phyloP scores from a whole-genome alignment of 1,284 basidiomycete genomes.

The Volvariella surrecta region DNA sequence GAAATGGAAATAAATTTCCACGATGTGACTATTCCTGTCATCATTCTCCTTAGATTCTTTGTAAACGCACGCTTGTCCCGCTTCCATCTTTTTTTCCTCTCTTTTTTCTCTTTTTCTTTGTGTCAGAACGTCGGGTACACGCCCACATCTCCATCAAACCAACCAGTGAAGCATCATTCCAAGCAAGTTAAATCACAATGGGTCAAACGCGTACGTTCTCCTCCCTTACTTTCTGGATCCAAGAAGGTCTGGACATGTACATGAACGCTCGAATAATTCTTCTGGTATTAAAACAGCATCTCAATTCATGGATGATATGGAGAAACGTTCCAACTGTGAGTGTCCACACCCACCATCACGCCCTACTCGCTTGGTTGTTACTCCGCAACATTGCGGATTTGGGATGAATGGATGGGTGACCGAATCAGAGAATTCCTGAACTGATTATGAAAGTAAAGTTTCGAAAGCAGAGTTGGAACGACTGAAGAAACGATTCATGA shows the following conservation, averaged over 20 bases:
- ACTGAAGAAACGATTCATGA: conserved; percentile 98
- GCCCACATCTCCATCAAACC: no score
- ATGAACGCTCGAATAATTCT: not conserved
- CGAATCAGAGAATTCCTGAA: no score
- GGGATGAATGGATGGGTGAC: no score
- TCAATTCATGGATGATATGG: conserved; percentile 92
- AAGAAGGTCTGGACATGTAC: not conserved
- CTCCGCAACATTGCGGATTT: not conserved
- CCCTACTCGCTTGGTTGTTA: not conserved
- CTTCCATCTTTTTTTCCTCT: no score
- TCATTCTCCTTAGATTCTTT: no score
- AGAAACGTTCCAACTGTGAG: conserved; percentile 87
- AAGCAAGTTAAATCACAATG: conserved; percentile 30
- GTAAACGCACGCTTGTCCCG: no score
- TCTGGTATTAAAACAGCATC: conserved; percentile 47
- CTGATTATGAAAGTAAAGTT: conserved; percentile 42
- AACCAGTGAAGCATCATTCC: no score
- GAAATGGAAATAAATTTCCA: no score
- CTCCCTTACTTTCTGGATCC: conserved; percentile 6
- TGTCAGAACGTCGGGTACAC: no score
- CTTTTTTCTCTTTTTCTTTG: no score
- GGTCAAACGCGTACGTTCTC: conserved; percentile 65
- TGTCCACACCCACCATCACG: conserved; percentile 11
- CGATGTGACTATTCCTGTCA: no score
- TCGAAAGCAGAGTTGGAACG: conserved; percentile 87